Evolutionary conservation across 441 rosid species (phyloP).

Genomic region (Corymbia citriodora): DNA sequence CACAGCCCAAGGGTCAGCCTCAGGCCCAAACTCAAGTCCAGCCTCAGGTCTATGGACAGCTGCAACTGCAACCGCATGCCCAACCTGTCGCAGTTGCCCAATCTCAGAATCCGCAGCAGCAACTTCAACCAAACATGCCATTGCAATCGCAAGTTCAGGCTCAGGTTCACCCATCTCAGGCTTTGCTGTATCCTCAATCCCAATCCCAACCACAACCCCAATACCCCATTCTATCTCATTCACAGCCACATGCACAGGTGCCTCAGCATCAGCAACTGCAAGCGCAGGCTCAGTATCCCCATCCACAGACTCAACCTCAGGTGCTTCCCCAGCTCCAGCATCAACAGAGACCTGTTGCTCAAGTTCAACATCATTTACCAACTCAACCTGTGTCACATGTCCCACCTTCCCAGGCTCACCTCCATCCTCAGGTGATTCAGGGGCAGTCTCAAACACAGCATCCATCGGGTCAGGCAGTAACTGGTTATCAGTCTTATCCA

Average conservation of each 20-base stretch:
- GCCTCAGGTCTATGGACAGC: constrained; percentile 10
- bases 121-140: constrained; percentile 22
- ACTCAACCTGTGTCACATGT: constrained; percentile 20
- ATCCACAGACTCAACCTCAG: constrained; percentile 24
- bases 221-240: neutral
- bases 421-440: constrained; percentile 28
- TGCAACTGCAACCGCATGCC: constrained; percentile 23
- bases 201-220: constrained; percentile 12
- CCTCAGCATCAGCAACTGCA: constrained; percentile 28
- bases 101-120: constrained; percentile 43
- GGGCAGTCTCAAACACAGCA: constrained; percentile 31
- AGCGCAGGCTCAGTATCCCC: constrained; percentile 14
- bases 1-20: constrained; percentile 35
- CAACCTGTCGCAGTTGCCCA: constrained; percentile 34
- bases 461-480: constrained; percentile 37
- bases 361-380: constrained; percentile 10
- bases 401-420: constrained; percentile 21
- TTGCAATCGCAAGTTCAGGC: constrained; percentile 21
- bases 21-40: constrained; percentile 11
- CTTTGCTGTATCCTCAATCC: constrained; percentile 6
- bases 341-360: constrained; percentile 26
- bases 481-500: constrained; percentile 53
- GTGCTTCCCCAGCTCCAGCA: constrained; percentile 23
- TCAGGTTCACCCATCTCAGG: constrained; percentile 5
- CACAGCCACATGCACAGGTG: constrained; percentile 31